Base-by-base conservation (phyloP, 495 filamentous ascomycete genomes). In the Hyaloscypha finlandica region DNA sequence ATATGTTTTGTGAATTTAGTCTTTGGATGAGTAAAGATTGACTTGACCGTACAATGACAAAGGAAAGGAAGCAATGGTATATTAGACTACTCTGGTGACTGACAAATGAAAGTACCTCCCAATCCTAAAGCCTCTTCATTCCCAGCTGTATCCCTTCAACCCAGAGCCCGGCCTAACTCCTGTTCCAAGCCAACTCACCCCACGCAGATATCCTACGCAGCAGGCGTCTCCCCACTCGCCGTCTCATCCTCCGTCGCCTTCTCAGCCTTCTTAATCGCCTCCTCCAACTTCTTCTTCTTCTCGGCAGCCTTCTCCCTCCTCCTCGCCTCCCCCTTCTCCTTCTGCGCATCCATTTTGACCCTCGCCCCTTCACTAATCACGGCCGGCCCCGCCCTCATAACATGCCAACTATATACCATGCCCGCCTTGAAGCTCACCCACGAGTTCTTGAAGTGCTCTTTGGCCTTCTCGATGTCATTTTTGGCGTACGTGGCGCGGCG, bases 251-350 rank as follows among this genome's bases (percentile, higher is more conserved):
- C 48, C 3, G 45, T n/a, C 3, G 53, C 57, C 33, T 65, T 65
- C 59, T 57, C 58, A 30, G 22, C 52, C 25, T 52, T 54, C 65
- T 59, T 48, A 19, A 55, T 35, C 62, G 25, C 32, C 37, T 56
- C 51, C 53, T 62, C 53, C 65, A 22, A 39, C 54, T 66, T 56
- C 64, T 20, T 59, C 68, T 37, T 58, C 68, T 66, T 59, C 64
- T 66, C 37, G 48, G 53, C 59, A 8, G 48, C 37, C 37, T 32
- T 52, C 62, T 66, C 70, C 32, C 53, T 62, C 60, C 56, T 45
- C 33, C 55, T 65, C 29, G 9, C 45, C 33, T 71, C 70, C 25
- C 16, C 63, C 62, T 60, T 60, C 52, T 32, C 58, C 33, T 57
- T 61, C 42, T 32, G 31, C n/a, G n/a, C 39, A n/a, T 64, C 59